A percentile compares a stretch with the other conserved stretches of the same genome.
These are phyloP conservation scores for Starmerella khaoyaiensis DNA, from an alignment of 805 yeast genomes.

Conservation along the genomic window DNA sequence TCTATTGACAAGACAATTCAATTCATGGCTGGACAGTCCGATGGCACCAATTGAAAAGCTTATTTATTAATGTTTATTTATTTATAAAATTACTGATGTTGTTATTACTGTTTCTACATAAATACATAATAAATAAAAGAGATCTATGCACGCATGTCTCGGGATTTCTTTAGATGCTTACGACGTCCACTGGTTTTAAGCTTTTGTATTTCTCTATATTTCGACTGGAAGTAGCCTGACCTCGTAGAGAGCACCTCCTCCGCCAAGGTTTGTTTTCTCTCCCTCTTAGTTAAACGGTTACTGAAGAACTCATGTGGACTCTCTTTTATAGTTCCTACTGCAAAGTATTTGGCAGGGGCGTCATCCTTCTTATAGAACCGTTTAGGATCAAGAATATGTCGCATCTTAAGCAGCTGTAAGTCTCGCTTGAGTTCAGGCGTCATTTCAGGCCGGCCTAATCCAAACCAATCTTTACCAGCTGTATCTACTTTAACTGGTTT, in stretches of 20 bases:
- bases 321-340: slow-evolving; percentile 77
- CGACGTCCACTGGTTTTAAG: slow-evolving; percentile 52
- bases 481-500: slow-evolving; percentile 25
- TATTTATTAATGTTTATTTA: neutral
- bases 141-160: slow-evolving; percentile 38
- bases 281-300: slow-evolving; percentile 50
- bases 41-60: neutral
- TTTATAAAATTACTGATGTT: neutral
- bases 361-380: slow-evolving; percentile 78
- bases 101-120: neutral
- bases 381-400: slow-evolving; percentile 89
- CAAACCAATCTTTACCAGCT: slow-evolving; percentile 63
- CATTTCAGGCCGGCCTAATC: slow-evolving; percentile 61
- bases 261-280: slow-evolving; percentile 65
- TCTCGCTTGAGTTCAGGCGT: slow-evolving; percentile 67
- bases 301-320: slow-evolving; percentile 69
- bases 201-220: slow-evolving; percentile 66
- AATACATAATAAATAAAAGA: neutral
- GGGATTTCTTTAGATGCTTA: slow-evolving; percentile 49
- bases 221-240: slow-evolving; percentile 70
- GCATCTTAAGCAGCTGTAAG: slow-evolving; percentile 61
- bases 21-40: slow-evolving; percentile 17
- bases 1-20: slow-evolving; percentile 18
- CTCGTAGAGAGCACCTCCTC: slow-evolving; percentile 56
- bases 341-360: slow-evolving; percentile 61